phyloP scores from a whole-genome alignment of 352 stramenopile genomes.

The Sclerospora graminicola region DNA sequence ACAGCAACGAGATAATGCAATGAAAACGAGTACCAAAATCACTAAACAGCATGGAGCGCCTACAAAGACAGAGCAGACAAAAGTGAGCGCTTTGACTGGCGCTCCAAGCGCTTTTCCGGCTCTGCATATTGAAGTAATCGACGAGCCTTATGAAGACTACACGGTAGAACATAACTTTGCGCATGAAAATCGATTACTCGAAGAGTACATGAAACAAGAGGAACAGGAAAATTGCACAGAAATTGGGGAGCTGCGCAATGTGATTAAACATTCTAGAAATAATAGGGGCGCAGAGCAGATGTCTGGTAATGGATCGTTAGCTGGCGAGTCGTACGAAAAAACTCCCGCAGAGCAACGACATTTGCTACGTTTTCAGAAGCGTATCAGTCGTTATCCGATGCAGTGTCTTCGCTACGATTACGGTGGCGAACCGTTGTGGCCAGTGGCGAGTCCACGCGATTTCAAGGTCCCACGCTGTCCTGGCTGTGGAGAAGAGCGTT shows the following conservation, averaged over 20 bases:
- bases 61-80: conserved; percentile 1
- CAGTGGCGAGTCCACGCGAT: conserved; percentile 33
- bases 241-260: conserved; percentile 39
- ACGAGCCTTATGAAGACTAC: conserved; percentile 69
- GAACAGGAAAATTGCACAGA: conserved; percentile 71
- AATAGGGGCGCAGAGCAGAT: conserved; percentile 6
- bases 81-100: background rate
- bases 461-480: conserved; percentile 42
- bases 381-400: conserved; percentile 60
- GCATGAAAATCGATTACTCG: conserved; percentile 61
- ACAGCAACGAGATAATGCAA: conserved; percentile 56
- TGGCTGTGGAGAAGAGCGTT: conserved; percentile 45
- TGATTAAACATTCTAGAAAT: conserved; percentile 53
- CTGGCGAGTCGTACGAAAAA: conserved; percentile 70
- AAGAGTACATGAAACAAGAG: conserved; percentile 74
- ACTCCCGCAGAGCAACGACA: conserved; percentile 61
- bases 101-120: conserved; percentile 37
- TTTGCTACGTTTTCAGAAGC: conserved; percentile 83
- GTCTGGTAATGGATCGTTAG: conserved; percentile 10
- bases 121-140: conserved; percentile 57
- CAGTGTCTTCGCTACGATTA: conserved; percentile 84
- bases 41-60: conserved; percentile 2
- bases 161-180: conserved; percentile 48
- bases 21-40: conserved; percentile 18
- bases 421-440: conserved; percentile 73